phyloP scores from a whole-genome alignment of 495 filamentous ascomycete species.

The Neurospora sp. region DNA sequence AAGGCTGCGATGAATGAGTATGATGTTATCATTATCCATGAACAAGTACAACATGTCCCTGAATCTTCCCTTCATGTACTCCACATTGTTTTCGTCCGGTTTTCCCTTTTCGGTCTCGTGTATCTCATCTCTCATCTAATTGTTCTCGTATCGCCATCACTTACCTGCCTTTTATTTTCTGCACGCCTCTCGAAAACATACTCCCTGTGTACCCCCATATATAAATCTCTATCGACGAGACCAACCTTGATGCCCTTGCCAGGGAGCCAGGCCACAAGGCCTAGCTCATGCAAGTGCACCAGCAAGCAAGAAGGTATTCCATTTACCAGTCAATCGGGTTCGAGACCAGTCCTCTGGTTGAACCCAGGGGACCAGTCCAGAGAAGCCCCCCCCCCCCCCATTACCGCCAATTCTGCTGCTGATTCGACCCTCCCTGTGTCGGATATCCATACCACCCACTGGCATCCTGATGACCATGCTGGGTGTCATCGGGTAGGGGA shows the following conservation, averaged over 20 bases:
- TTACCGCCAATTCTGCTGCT: background rate
- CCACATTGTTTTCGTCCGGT: background rate
- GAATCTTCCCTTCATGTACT: background rate
- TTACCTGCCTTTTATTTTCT: background rate
- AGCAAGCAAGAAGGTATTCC: background rate
- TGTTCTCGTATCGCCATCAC: background rate
- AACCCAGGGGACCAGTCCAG: background rate
- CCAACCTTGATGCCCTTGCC: background rate
- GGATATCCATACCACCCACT: background rate
- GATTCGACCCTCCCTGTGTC: background rate
- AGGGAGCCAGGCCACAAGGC: background rate
- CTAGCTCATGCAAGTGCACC: background rate
- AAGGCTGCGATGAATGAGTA: background rate
- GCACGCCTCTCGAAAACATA: background rate
- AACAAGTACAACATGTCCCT: background rate
- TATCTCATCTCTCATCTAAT: background rate
- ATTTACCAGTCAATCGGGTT: too few relatives aligned
- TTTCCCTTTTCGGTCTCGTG: background rate
- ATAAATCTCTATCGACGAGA: background rate
- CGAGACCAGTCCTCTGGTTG: background rate
- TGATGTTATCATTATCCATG: background rate
- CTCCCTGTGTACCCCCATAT: background rate
- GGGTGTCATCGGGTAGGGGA: background rate
- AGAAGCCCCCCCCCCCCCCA: background rate
- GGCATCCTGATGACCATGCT: background rate